A percentile compares a stretch with the other conserved stretches of the same genome.
phyloP scores from a whole-genome alignment of 2,329 filamentous ascomycete species.

The Pseudopyricularia cyperi region DNA sequence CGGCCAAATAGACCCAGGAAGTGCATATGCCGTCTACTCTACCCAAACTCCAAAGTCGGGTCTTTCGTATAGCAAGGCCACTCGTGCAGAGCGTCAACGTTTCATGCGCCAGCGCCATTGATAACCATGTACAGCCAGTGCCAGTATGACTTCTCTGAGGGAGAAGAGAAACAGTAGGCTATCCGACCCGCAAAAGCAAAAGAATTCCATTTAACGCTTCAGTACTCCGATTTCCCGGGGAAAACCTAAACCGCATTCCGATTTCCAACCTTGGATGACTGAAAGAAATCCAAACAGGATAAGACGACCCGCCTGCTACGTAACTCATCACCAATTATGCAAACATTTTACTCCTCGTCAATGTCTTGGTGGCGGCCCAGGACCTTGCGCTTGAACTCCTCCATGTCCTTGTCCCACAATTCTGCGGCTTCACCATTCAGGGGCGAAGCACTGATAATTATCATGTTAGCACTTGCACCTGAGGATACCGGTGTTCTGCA shows the following conservation, averaged over 20 bases:
- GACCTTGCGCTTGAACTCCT: constrained; percentile 74
- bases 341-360: constrained; percentile 42
- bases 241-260: background rate
- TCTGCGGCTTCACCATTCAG: constrained; percentile 94
- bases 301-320: background rate
- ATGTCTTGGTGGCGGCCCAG: constrained; percentile 48
- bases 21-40: too few species aligned
- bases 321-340: background rate
- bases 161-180: too few species aligned
- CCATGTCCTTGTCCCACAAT: constrained; percentile 81
- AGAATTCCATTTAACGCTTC: background rate
- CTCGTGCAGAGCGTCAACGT: too few species aligned
- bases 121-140: too few species aligned
- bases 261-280: constrained; percentile 6
- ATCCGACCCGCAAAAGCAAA: background rate
- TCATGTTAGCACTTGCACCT: constrained; percentile 9
- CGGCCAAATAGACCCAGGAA: too few species aligned
- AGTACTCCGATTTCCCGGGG: background rate
- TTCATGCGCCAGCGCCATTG: too few species aligned
- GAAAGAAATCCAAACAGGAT: constrained; percentile 3
- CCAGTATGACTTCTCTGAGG: too few species aligned
- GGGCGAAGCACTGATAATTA: constrained; percentile 59
- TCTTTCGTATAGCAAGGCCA: too few species aligned
- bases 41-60: too few species aligned
- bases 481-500: background rate